Base-by-base conservation (phyloP, 441 rosid species). In the Geranium incanum region DNA sequence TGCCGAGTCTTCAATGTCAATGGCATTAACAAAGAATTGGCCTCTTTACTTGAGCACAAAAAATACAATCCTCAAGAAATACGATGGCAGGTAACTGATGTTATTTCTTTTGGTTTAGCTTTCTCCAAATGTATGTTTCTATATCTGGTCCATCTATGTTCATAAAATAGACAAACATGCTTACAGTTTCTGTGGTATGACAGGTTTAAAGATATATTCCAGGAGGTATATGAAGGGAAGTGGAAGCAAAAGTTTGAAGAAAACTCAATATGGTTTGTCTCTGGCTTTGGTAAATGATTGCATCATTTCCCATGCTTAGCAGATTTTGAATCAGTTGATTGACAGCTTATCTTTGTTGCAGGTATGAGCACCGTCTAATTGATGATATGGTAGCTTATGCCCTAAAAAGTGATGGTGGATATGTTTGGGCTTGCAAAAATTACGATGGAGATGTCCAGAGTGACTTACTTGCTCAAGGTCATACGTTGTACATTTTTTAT, bases 391-490 rank as follows among this genome's bases (percentile, higher is more conserved):
- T 94, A 48, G 98, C 97, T 69, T 94, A 94, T 80, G 95, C 88
- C n/a, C 1, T 94, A 68, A 94, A 94, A 84, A 94, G 98, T 69
- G 97, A 88, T 71, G 98, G 98, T 28, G 97, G 98, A 75, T 94
- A 91, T 87, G 95, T 89, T n/a, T 94, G 98, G 97, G 96, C 98
- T 6, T 93, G 97, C 85, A 93, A 93, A 84, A 93, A 93, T 78
- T 93, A 93, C 36, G 98, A 93, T 62, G 98, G 97, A 76, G 97
- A 93, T 85, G 98, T 94, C 70, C 96, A 88, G 80, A 94, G 98
- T 75, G 97, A 94, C 86, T 86, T 94, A 73, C 96, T 94, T 76
- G 98, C 98, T 68, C 98, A 91, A 88, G 98, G 96, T 91, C 74
- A 59, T 41, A 39, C 71, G 6, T 18, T 39, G n/a, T 75, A 36